These are phyloP conservation scores for Mortierella sp. DNA, from an alignment of 371 early-diverging fungal species.

Conservation along the genomic window DNA sequence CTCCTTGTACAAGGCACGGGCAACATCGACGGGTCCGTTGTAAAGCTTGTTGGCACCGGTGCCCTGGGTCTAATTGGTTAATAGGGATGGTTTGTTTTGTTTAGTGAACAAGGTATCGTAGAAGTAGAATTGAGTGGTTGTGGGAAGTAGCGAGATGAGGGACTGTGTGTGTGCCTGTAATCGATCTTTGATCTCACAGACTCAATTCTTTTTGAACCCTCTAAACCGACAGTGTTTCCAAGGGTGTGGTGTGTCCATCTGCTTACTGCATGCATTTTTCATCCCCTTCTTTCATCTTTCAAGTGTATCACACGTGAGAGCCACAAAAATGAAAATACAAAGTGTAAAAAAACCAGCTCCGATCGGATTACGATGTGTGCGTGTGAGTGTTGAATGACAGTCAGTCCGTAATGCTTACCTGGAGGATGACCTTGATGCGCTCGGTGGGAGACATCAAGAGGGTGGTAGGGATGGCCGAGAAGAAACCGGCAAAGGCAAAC, in stretches of 20 bases:
- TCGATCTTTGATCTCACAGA: slow-evolving; percentile 2
- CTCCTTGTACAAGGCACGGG: slow-evolving; percentile 77
- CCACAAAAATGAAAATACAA: background rate
- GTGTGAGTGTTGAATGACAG: background rate
- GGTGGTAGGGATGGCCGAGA: slow-evolving; percentile 96
- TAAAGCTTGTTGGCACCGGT: slow-evolving; percentile 68
- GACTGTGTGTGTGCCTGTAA: background rate
- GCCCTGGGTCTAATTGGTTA: slow-evolving; percentile 38
- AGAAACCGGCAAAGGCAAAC: slow-evolving; percentile 93
- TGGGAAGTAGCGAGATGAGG: background rate
- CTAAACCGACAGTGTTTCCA: background rate
- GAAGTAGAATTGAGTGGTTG: background rate
- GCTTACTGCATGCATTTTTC: background rate
- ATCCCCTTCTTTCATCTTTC: no score
- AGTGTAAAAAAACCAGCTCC: background rate
- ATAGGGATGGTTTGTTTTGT: background rate
- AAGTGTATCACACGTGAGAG: slow-evolving; percentile 15
- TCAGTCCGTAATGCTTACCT: slow-evolving; percentile 64
- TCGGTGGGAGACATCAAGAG: slow-evolving; percentile 95
- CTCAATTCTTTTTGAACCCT: background rate
- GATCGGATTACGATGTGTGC: slow-evolving; percentile 12
- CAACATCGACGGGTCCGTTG: slow-evolving; percentile 89
- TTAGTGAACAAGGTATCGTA: background rate
- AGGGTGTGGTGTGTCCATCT: background rate
- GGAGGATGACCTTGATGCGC: slow-evolving; percentile 96